Base-by-base conservation (phyloP, 148 eudicot genomes). In the Vaccinium darrowii region DNA sequence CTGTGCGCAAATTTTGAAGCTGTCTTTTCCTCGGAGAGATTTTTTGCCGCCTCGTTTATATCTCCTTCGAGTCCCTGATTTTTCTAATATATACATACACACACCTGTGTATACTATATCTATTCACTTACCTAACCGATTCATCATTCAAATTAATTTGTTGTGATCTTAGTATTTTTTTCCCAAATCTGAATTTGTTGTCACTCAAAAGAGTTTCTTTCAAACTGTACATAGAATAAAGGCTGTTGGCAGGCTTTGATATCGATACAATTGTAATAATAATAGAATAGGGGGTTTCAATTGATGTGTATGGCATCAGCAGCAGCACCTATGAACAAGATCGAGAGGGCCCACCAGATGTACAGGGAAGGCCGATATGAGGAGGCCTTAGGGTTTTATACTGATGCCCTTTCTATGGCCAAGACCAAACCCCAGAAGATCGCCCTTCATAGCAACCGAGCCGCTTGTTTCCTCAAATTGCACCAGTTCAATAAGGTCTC, bases 391-490 rank as follows among this genome's bases (percentile, higher is more conserved):
- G 92, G 83, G 65, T 85, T 89, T 49, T 96, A 96, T 85, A 91
- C 95, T 7, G 89, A 89, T 67, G 97, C 98, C 15, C 94, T 96
- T 63, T 84, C 88, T 19, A 67, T 91, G 78, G 98, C 98, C 18
- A 92, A 89, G 89, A 91, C 92, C 14, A 93, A 87, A 71, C 87
- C 94, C 79, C 99, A 96, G 85, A 92, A 88, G 88, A 94, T 96
- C 87, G 99, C 99, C n/a, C 94, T 96, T 67, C 99, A 96, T 85
- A 96, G 99, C 85, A 96, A 96, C 85, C 92, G 99, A 1, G 99
- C 99, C 80, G 99, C 99, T 84, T 96, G 99, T 84, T 96, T 87
- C 56, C 90, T 96, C 62, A 96, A 96, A 85, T 89, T 96, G 79
- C 97, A 93, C 83, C 83, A 84, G 79, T 96, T 96, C 83, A 86